Percentiles rank a stretch among this genome's conserved stretches.
Evolutionary conservation across 1,139 yeast genomes (phyloP).

Genomic region (Candida pseudoviswanathii): DNA sequence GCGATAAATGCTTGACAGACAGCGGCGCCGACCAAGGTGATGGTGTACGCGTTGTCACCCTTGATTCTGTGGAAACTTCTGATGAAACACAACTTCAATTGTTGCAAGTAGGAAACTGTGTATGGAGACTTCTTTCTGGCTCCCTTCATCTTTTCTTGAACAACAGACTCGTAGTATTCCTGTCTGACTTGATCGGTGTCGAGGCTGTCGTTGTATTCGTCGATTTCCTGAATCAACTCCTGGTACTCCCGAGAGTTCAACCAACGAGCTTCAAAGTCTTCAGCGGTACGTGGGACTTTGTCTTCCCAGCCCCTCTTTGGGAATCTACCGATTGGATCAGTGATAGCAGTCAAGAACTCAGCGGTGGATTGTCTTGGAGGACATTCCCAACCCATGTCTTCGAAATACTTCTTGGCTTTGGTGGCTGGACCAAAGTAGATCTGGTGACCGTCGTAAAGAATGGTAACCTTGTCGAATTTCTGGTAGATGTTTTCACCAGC

Average conservation of each 20-base stretch:
- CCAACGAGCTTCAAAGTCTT: conserved; percentile 62
- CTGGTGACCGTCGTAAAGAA: conserved; percentile 60
- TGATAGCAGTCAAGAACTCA: conserved; percentile 70
- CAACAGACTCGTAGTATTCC: conserved; percentile 36
- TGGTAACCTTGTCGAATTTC: conserved; percentile 64
- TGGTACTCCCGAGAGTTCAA: conserved; percentile 50
- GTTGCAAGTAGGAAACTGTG: conserved; percentile 47
- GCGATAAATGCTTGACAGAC: conserved; percentile 51
- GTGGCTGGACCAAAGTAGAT: conserved; percentile 59
- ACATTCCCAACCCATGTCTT: conserved; percentile 60
- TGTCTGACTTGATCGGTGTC: conserved; percentile 40
- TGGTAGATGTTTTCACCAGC: conserved; percentile 69
- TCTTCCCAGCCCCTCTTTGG: conserved; percentile 51
- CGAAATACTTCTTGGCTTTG: conserved; percentile 57
- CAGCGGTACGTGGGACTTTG: conserved; percentile 57
- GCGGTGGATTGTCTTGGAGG: conserved; percentile 67
- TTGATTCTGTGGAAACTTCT: conserved; percentile 54
- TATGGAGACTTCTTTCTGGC: conserved; percentile 46
- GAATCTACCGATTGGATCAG: conserved; percentile 55
- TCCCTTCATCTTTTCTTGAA: conserved; percentile 43
- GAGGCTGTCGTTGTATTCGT: conserved; percentile 37
- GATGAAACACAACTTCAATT: conserved; percentile 45
- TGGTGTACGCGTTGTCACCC: conserved; percentile 53
- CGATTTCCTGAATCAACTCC: conserved; percentile 40
- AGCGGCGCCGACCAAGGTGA: conserved; percentile 49